These are phyloP conservation scores for Chlorella sp. DNA, from an alignment of 139 green algal genomes.

Conservation along the genomic window DNA sequence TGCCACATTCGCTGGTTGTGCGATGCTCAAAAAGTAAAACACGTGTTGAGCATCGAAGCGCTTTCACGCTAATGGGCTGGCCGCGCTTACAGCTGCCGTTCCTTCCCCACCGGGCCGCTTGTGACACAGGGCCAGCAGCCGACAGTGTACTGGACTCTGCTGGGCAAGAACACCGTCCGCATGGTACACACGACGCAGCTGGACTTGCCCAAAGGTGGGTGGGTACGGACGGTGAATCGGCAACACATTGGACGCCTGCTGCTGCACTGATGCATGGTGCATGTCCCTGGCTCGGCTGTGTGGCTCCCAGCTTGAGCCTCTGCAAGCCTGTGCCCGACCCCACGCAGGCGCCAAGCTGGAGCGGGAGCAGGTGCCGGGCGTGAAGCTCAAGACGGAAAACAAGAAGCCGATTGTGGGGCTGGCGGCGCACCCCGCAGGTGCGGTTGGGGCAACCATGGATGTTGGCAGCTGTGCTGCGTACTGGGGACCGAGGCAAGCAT, in stretches of 20 bases:
- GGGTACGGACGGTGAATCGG: too few species aligned
- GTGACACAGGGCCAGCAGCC: conserved; percentile 28
- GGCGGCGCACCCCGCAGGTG: conserved; percentile 30
- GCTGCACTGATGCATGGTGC: not conserved
- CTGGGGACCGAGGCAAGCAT: too few species aligned
- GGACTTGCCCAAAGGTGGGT: not conserved
- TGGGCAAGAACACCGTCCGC: conserved; percentile 48
- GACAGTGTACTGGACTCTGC: conserved; percentile 38
- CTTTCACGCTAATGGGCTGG: not conserved
- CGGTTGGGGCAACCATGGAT: not conserved
- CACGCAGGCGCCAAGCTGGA: conserved; percentile 25
- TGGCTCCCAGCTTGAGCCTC: not conserved
- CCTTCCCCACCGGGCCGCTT: not conserved
- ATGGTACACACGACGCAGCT: conserved; percentile 20
- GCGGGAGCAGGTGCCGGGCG: conserved; percentile 24
- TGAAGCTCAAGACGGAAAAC: conserved; percentile 53
- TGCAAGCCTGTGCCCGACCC: too few species aligned
- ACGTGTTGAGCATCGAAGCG: not conserved
- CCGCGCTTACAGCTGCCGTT: not conserved
- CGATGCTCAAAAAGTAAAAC: too few species aligned
- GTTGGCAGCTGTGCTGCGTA: not conserved
- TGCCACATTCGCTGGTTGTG: too few species aligned
- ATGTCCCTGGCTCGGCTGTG: not conserved
- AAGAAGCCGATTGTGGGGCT: conserved; percentile 49
- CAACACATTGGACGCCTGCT: too few species aligned